Conservation (phyloP, 257 asterid species). For the Nicotiana obtusifolia region DNA sequence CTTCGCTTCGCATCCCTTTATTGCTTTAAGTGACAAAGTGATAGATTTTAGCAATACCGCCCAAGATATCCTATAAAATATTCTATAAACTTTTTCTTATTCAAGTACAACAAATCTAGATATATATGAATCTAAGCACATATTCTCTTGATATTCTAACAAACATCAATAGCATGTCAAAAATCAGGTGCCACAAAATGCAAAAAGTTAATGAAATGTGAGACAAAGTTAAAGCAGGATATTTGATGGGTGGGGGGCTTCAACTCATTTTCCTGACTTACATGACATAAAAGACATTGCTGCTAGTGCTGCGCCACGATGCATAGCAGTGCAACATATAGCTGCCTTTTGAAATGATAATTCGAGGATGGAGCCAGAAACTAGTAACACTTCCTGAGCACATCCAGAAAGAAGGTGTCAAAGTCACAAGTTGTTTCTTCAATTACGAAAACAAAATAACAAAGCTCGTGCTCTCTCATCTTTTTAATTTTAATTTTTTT, state of each 20-base stretch:
- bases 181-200: conserved; percentile 6
- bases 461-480: neutral
- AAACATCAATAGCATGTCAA: neutral
- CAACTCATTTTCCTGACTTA: conserved; percentile 27
- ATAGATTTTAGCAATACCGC: neutral
- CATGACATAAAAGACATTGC: conserved; percentile 84
- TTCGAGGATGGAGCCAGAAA: conserved; percentile 72
- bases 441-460: neutral
- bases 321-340: conserved; percentile 85
- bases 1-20: neutral
- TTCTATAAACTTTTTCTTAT: neutral
- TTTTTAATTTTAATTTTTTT: neutral
- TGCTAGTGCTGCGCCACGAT: conserved; percentile 89
- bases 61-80: neutral
- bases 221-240: neutral
- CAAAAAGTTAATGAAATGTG: neutral
- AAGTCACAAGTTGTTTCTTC: neutral
- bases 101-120: neutral
- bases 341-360: conserved; percentile 84
- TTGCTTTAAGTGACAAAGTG: neutral
- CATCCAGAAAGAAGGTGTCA: conserved; percentile 1
- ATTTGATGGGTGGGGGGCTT: neutral
- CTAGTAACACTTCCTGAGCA: conserved; percentile 66
- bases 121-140: neutral
- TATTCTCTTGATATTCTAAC: neutral